Evolutionary conservation across 2,329 filamentous ascomycete species (phyloP), one percentile per base, ranked within the genome.

Genomic region (Hypocrella siamensis): DNA sequence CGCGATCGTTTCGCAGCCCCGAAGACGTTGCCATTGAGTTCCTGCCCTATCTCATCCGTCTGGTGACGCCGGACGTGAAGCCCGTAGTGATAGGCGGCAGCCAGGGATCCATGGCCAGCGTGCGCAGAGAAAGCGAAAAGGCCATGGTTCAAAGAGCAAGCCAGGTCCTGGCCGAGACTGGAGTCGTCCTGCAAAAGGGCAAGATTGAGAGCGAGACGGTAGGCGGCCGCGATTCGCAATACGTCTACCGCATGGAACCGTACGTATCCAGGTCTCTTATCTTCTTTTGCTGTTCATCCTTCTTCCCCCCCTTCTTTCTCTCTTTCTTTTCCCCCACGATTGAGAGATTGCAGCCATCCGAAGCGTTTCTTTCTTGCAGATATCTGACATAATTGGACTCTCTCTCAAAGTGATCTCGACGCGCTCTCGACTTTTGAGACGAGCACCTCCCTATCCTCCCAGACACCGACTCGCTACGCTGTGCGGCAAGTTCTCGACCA

Each of bases 181-280:
- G 85, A 12, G 72, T 96, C 12, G 67, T 70, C 3, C 79, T 96
- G 49, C 80, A 93, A 41, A 79, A 76, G 46, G 79, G 80, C 10
- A 75, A 77, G 44, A 70, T 96, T 27, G 85, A 93, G 46, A 65
- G 65, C 10, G 78, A 81, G 22, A 67, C 67, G 6, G 52, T 64
- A 5, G 61, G 58, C 15, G 63, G 64, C 34, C 68, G 72, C 21
- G 75, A 70, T n/a, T 58, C 65, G 14, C 66, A 74, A 42, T 96
- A 76, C 67, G 77, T 93, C 7, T 96, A 93, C 54, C 75, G 90
- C 32, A 86, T 98, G 82, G 88, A 96, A 47, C 90, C 90, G 68
- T 86, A 61, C 66, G 79, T 75, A n/a, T n/a, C n/a, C n/a, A n/a
- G n/a, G n/a, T n/a, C n/a, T n/a, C n/a, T n/a, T n/a, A n/a, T n/a